These are phyloP conservation scores for Elaeis oleifera DNA, from an alignment of 202 grass and related monocot genomes.

Conservation along the genomic window DNA sequence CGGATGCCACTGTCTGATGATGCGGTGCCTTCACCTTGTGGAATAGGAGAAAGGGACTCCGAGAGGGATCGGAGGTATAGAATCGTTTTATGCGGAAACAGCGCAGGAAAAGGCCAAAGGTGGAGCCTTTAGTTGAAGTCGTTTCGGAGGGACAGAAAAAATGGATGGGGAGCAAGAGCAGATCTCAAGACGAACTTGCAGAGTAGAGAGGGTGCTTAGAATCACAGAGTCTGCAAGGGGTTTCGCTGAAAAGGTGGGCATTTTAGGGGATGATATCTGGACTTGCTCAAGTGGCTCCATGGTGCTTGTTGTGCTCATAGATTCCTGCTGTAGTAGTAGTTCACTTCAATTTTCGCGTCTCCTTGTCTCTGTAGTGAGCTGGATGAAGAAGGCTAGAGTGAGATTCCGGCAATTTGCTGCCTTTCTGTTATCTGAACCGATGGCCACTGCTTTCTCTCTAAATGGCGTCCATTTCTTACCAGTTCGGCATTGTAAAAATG, in stretches of 20 bases:
- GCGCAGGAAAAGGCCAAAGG: conserved; percentile 44
- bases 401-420: conserved; percentile 43
- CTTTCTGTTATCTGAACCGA: conserved; percentile 29
- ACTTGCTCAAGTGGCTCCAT: conserved; percentile 19
- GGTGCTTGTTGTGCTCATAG: conserved; percentile 39
- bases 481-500: conserved; percentile 24
- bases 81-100: conserved; percentile 24
- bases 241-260: conserved; percentile 31
- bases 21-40: too few relatives aligned
- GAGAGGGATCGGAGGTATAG: not conserved
- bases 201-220: conserved; percentile 12
- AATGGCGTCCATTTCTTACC: conserved; percentile 64
- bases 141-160: not conserved
- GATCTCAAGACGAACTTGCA: too few relatives aligned
- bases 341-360: conserved; percentile 30
- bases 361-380: conserved; percentile 40
- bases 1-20: not conserved
- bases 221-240: conserved; percentile 32
- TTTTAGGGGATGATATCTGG: conserved; percentile 30
- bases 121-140: conserved; percentile 11
- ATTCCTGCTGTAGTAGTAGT: conserved; percentile 28
- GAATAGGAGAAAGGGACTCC: too few relatives aligned
- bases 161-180: too few relatives aligned
- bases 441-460: conserved; percentile 26
- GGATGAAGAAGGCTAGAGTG: conserved; percentile 31